Evolutionary conservation across 345 rosid species (phyloP).

Genomic region (Lepidium africanum): DNA sequence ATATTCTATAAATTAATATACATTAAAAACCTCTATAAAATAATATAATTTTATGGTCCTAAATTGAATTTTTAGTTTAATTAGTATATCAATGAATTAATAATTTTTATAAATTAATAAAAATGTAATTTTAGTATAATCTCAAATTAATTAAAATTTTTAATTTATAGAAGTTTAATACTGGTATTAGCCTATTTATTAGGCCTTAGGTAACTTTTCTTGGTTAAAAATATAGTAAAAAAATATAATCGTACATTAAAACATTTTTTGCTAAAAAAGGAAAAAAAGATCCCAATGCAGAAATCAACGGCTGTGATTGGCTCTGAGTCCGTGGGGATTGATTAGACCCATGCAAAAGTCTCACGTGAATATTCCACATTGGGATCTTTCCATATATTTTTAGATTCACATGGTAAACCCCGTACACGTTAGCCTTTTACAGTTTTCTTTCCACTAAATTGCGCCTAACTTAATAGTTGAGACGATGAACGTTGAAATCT

Average conservation of each 20-base stretch:
- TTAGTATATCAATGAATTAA: too few relatives aligned
- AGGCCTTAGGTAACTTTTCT: not conserved
- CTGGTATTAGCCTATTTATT: too few relatives aligned
- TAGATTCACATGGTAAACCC: conserved; percentile 13
- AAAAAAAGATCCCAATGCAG: not conserved
- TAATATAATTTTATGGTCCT: too few relatives aligned
- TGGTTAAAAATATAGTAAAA: not conserved
- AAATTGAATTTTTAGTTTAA: too few relatives aligned
- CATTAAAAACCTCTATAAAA: too few relatives aligned
- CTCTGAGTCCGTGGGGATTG: conserved; percentile 3
- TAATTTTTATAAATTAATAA: too few relatives aligned
- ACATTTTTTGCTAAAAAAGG: not conserved
- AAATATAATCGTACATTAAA: not conserved
- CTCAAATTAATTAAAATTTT: too few relatives aligned
- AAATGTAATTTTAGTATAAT: too few relatives aligned
- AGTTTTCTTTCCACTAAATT: not conserved
- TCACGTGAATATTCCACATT: conserved; percentile 38
- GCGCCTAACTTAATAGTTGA: not conserved
- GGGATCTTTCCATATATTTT: conserved; percentile 24
- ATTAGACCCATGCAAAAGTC: conserved; percentile 7
- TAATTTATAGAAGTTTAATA: too few relatives aligned
- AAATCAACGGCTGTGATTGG: conserved; percentile 29
- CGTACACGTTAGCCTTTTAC: not conserved
- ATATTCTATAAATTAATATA: too few relatives aligned
- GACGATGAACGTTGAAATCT: conserved; percentile 17